These are phyloP conservation scores for Citrus glauca DNA, from an alignment of 345 rosid species.

Conservation along the genomic window DNA sequence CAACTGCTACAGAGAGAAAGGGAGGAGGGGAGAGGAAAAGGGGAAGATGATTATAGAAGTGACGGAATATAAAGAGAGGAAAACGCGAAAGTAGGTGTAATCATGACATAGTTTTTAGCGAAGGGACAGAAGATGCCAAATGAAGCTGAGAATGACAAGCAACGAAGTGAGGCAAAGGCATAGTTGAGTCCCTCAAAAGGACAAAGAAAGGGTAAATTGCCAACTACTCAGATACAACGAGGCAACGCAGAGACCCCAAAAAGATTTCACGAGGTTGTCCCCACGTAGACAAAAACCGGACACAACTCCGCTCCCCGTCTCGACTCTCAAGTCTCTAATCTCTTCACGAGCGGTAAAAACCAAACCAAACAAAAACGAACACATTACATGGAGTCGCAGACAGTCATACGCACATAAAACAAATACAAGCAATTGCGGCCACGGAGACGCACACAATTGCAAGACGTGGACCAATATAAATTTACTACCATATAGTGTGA, in stretches of 20 bases:
- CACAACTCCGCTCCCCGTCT: slow-evolving; percentile 10
- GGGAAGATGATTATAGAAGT: background rate
- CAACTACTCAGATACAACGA: slow-evolving; percentile 29
- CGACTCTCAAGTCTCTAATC: slow-evolving; percentile 1
- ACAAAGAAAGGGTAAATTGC: slow-evolving; percentile 19
- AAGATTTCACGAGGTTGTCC: slow-evolving; percentile 29
- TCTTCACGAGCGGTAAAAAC: slow-evolving; percentile 31
- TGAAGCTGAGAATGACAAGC: background rate
- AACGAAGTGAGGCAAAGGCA: background rate
- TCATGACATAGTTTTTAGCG: background rate
- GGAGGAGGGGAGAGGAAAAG: background rate
- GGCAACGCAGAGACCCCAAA: slow-evolving; percentile 1
- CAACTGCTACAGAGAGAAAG: background rate
- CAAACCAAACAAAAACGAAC: background rate
- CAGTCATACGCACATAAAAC: background rate
- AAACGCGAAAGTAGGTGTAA: background rate
- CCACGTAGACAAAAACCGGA: slow-evolving; percentile 17
- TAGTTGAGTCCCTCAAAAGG: slow-evolving; percentile 1
- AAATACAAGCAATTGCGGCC: background rate
- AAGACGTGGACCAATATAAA: slow-evolving; percentile 20
- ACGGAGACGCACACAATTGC: slow-evolving; percentile 5
- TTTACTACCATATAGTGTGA: no score
- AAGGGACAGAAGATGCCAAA: background rate
- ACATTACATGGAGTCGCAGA: background rate
- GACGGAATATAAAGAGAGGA: background rate